Evolutionary conservation across 257 asterid genomes (phyloP).

Genomic region (Nicotiana sylvestris): DNA sequence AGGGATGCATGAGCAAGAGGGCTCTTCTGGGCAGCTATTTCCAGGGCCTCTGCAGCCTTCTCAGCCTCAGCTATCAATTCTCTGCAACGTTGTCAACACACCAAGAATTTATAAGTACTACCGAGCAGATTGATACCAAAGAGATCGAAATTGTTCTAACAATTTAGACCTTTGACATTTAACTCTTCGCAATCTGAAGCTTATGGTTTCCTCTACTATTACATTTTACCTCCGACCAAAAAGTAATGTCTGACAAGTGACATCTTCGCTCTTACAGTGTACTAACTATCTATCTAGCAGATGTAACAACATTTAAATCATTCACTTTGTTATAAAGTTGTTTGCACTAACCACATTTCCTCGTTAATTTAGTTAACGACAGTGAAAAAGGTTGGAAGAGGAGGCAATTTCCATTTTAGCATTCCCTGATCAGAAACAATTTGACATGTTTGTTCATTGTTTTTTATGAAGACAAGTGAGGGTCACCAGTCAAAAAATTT

Average conservation of each 20-base stretch:
- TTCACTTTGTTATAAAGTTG: not conserved
- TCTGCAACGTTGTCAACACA: constrained; percentile 37
- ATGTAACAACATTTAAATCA: not conserved
- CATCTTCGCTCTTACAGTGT: not conserved
- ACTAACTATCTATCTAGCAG: too few relatives aligned
- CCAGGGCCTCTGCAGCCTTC: constrained; percentile 83
- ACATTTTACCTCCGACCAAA: not conserved
- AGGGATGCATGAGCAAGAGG: constrained; percentile 67
- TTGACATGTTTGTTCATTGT: too few relatives aligned
- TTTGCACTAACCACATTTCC: not conserved
- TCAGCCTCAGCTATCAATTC: constrained; percentile 85
- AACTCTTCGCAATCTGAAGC: not conserved
- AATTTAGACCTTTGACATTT: not conserved
- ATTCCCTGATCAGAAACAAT: not conserved
- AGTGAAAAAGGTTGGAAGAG: not conserved
- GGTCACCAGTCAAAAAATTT: too few relatives aligned
- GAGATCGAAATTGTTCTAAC: not conserved
- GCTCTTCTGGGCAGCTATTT: constrained; percentile 58
- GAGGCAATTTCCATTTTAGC: not conserved
- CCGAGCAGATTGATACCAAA: not conserved
- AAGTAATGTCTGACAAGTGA: not conserved
- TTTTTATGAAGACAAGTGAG: too few relatives aligned
- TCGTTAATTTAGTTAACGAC: not conserved
- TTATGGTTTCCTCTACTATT: not conserved
- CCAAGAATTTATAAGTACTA: not conserved